A percentile compares a stretch with the other conserved stretches of the same genome.
These are phyloP conservation scores for Aspergillus fumigatiaffinis DNA, from an alignment of 2,329 filamentous ascomycete species.

Conservation along the genomic window DNA sequence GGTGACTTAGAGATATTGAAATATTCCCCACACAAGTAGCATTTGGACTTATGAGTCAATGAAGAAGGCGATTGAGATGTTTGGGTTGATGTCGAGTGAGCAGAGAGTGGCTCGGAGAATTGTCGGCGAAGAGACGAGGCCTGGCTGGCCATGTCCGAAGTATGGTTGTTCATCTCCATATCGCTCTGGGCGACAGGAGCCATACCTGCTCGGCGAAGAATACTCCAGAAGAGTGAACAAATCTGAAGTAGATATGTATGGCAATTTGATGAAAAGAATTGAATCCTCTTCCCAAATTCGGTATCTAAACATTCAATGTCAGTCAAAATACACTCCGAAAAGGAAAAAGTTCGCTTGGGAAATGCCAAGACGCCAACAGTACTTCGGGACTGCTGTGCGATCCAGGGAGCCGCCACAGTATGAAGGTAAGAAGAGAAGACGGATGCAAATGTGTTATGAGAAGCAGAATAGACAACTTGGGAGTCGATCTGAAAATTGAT, in stretches of 20 bases:
- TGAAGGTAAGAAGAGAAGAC: constrained; percentile 3
- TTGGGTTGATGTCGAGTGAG: constrained; percentile 32
- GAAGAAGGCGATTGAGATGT: constrained; percentile 32
- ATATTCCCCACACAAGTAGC: constrained; percentile 34
- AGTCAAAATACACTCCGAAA: constrained; percentile 16
- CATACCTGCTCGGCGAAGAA: constrained; percentile 20
- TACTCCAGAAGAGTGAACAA: constrained; percentile 7
- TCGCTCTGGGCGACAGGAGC: constrained; percentile 31
- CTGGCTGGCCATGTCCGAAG: constrained; percentile 35
- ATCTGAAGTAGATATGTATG: not conserved
- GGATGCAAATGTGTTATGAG: constrained; percentile 1
- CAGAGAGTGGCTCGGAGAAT: constrained; percentile 36
- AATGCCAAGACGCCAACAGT: constrained; percentile 30
- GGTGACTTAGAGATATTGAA: constrained; percentile 20
- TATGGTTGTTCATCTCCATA: constrained; percentile 34
- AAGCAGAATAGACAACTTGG: constrained; percentile 1
- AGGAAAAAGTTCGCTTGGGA: constrained; percentile 31
- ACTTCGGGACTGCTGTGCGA: constrained; percentile 12
- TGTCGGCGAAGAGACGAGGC: constrained; percentile 36
- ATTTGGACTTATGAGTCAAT: constrained; percentile 26
- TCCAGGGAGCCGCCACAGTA: constrained; percentile 7
- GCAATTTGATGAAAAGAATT: not conserved
- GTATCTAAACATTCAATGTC: constrained; percentile 26
- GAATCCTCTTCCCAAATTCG: constrained; percentile 8
- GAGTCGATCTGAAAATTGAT: not conserved